Evolutionary conservation across 176 grass and related monocot genomes (phyloP).

Genomic region (Cenchrus americanus): DNA sequence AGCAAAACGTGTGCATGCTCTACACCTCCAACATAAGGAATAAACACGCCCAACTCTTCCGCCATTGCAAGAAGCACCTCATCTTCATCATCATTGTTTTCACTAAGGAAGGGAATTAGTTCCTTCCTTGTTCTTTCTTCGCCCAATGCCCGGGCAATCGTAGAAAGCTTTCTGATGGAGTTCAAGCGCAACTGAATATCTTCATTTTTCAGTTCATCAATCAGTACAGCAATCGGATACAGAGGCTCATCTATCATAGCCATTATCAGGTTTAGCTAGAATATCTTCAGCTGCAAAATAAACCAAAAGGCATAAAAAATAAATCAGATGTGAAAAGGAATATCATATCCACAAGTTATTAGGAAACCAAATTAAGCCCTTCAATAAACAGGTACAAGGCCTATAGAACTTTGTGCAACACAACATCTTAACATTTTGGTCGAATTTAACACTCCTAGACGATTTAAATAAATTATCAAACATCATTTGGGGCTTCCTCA

Average conservation of each 20-base stretch:
- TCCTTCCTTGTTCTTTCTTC: constrained; percentile 96
- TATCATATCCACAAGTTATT: no score
- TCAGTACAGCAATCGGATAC: constrained; percentile 89
- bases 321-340: no score
- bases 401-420: no score
- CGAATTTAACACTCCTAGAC: no score
- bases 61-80: constrained; percentile 99
- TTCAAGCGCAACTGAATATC: constrained; percentile 92
- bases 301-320: not conserved
- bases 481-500: no score
- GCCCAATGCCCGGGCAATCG: constrained; percentile 87
- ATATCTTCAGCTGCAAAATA: not conserved
- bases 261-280: constrained; percentile 41
- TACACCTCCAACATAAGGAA: constrained; percentile 94
- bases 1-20: constrained; percentile 86
- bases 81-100: constrained; percentile 98
- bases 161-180: constrained; percentile 88
- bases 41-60: constrained; percentile 93
- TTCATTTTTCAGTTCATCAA: constrained; percentile 97
- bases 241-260: constrained; percentile 84
- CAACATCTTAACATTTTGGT: no score
- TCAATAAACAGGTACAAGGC: no score
- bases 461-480: no score
- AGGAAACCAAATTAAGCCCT: no score
- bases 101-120: constrained; percentile 91